Evolutionary conservation across 345 rosid species (phyloP), one percentile per base, ranked within the genome.

Genomic region (Passiflora organensis): DNA sequence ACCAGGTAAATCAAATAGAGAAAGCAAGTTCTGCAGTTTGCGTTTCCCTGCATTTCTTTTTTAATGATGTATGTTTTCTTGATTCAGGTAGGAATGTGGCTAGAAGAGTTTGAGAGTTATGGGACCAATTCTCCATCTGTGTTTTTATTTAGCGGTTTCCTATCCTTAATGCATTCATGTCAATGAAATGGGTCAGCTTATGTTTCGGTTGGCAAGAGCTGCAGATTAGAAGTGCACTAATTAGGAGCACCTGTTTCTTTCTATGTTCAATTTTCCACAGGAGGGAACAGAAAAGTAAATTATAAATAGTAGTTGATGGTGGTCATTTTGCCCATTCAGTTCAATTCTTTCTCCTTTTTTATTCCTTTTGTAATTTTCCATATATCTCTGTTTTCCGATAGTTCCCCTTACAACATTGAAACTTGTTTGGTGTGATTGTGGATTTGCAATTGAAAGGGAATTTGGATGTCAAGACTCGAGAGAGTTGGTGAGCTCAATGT

Each of bases 1-100:
- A 80, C 86, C 42, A 83, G 89, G 87, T 82, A 67, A 70, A 60
- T 19, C 56, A 32, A 37, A 48, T 10, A 12, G n/a, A n/a, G n/a
- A n/a, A n/a, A n/a, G n/a, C n/a, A n/a, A n/a, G 15, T n/a, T 2
- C 32, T 28, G 39, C 15, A 6, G 34, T 49, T 49, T 8, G 8
- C 32, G 2, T 5, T 8, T 6, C 10, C 5, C 15, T 2, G 15
- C 10, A 6, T 49, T 48, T 25, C 5, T n/a, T 10, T 50, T 28
- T 8, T 32, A 16, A 0, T 51, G 28, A 41, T 10, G n/a, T n/a
- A 12, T 51, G 41, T 5, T 43, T 51, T 16, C 13, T 24, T 56
- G 70, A 20, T 55, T 54, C 75, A 74, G 79, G 53, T 71, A 62
- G 48, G 19, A 47, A 50, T 50, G 48, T 38, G 19, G 43, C 16